Base-by-base conservation (phyloP, 768 basidiomycete species). In the Pulveroboletus sp. region DNA sequence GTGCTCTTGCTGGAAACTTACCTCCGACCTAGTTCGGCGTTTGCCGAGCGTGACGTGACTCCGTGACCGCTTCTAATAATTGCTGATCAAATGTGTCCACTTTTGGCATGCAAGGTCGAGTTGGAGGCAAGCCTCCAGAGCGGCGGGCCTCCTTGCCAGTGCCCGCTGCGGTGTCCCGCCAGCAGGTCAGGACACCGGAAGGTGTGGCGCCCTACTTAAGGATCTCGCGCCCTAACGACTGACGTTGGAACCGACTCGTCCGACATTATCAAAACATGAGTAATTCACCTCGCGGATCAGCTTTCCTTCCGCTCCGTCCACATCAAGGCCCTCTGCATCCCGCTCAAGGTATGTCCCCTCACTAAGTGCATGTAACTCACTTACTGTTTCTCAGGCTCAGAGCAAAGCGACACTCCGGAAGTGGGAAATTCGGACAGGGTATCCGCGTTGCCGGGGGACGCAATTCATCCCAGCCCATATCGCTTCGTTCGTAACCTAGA, bases 381-480 rank as follows among this genome's bases (percentile, higher is more conserved):
- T 51, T 29, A 47, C 19, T n/a, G 7, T 34, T 24, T 13, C 16
- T 13, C 13, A 67, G 64, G 11, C 26, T 30, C 50, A 19, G 24
- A 26, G 13, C 38, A 39, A 7, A 53, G 35, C 37, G 37, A 51
- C 17, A 58, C 44, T 11, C 70, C 72, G 3, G 67, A 70, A 22
- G 52, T 54, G 17, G 70, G 73, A 1, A 72, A 68, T 43, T 75
- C 77, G 4, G 80, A 81, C 41, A 77, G 73, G 47, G 69, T 78
- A 22, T 61, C 71, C 26, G 65, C 70, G 23, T 60, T 73, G 22
- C 71, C 73, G 0, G 67, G 65, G 20, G 67, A 62, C n/a, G 60
- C 62, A 10, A 60, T 70, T 8, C 67, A 75, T 8, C 57, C 67
- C n/a, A 49, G 61, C 8, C 68, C 69, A 44, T 60, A 61, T 46